A percentile compares a stretch with the other conserved stretches of the same genome.
These are phyloP conservation scores for Ophiostoma triangulosporum DNA, from an alignment of 2,329 filamentous ascomycete species.

Conservation along the genomic window DNA sequence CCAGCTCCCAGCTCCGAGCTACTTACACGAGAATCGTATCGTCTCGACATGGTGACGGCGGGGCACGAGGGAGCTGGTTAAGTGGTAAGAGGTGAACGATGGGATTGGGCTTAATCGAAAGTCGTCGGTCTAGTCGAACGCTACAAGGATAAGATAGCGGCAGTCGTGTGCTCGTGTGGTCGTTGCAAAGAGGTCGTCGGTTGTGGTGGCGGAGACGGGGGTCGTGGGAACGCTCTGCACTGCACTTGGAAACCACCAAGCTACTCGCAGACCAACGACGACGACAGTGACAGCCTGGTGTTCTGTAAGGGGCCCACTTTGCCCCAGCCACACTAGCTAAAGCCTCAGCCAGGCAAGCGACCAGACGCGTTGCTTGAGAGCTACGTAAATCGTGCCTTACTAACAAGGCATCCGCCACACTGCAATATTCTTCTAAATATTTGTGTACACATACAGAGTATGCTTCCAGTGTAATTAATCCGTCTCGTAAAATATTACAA, in stretches of 20 bases:
- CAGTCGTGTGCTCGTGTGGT: neutral
- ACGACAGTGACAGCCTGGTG: constrained; percentile 6
- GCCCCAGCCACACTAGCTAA: constrained; percentile 17
- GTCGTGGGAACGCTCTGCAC: neutral
- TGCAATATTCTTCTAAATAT: neutral
- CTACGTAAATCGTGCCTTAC: neutral
- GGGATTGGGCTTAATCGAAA: too few species aligned
- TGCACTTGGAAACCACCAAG: neutral
- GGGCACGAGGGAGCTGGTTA: neutral
- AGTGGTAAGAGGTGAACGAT: neutral
- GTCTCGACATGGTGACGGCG: constrained; percentile 61
- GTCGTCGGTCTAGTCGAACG: neutral
- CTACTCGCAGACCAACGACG: constrained; percentile 3
- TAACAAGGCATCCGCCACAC: neutral
- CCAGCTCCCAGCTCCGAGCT: neutral
- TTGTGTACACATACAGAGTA: neutral
- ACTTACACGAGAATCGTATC: constrained; percentile 91
- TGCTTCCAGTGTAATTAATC: too few species aligned
- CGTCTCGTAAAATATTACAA: neutral
- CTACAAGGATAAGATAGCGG: too few species aligned
- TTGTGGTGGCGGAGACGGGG: neutral
- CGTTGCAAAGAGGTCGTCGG: neutral
- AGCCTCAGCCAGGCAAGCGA: constrained; percentile 29
- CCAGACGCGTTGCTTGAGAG: constrained; percentile 13
- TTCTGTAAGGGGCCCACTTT: neutral